A percentile compares a stretch with the other conserved stretches of the same genome.
Conservation (phyloP, 2,329 filamentous ascomycete genomes). For the Didymella pomorum region DNA sequence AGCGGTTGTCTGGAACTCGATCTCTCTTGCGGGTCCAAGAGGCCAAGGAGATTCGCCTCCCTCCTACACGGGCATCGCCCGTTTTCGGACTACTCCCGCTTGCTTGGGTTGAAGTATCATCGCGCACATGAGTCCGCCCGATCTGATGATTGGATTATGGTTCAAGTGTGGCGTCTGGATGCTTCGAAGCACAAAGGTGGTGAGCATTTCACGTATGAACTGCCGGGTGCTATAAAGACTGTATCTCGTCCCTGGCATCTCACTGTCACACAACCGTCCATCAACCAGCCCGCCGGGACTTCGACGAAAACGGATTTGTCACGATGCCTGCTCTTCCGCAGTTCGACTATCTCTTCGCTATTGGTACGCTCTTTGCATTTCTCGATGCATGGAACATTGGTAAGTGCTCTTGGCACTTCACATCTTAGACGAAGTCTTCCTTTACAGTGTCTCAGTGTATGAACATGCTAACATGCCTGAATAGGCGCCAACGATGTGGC, state of each 20-base stretch:
- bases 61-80: background rate
- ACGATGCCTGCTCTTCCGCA: background rate
- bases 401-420: background rate
- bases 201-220: background rate
- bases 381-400: background rate
- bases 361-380: background rate
- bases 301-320: background rate
- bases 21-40: background rate
- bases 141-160: background rate
- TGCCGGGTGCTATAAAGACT: background rate
- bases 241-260: background rate
- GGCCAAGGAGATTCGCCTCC: background rate
- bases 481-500: constrained; percentile 55
- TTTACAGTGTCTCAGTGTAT: background rate
- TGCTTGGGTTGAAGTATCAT: background rate
- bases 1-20: background rate
- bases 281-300: background rate
- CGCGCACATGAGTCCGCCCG: background rate
- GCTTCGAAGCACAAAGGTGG: background rate
- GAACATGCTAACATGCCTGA: background rate
- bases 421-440: background rate
- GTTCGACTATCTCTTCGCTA: background rate
- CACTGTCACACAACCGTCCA: background rate
- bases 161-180: background rate
- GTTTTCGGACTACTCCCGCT: background rate